These are phyloP conservation scores for Zoysia matrella DNA, from an alignment of 202 grass and related monocot species.

Conservation along the genomic window DNA sequence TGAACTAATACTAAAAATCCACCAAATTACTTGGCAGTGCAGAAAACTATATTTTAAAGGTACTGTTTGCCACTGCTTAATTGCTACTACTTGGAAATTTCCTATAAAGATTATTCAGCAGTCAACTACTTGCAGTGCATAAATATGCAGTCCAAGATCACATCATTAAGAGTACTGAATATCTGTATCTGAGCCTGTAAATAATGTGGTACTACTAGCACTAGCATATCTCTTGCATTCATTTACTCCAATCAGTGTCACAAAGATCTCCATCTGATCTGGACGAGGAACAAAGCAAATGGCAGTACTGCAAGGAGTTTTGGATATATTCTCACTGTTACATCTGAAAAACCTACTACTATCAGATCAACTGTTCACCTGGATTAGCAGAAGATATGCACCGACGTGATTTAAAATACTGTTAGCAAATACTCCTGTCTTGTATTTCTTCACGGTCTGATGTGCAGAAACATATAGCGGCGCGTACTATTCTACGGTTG, in stretches of 20 bases:
- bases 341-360: constrained; percentile 25
- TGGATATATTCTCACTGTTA: neutral
- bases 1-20: neutral
- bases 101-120: neutral
- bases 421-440: neutral
- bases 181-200: neutral
- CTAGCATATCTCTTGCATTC: constrained; percentile 43
- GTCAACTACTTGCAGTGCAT: neutral
- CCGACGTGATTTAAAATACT: constrained; percentile 26
- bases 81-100: neutral
- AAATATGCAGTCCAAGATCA: constrained; percentile 32
- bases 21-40: neutral
- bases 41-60: neutral
- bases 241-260: constrained; percentile 32
- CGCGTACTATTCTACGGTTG: constrained; percentile 35
- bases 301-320: constrained; percentile 23
- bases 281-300: neutral
- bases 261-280: constrained; percentile 16
- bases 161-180: neutral
- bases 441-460: constrained; percentile 8
- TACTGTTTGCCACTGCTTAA: neutral
- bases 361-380: constrained; percentile 11
- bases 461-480: constrained; percentile 1
- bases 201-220: neutral
- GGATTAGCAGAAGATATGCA: constrained; percentile 35